Evolutionary conservation across 163 green algal genomes (phyloP), one percentile per base, ranked within the genome.

Genomic region (Prototheca cutis): DNA sequence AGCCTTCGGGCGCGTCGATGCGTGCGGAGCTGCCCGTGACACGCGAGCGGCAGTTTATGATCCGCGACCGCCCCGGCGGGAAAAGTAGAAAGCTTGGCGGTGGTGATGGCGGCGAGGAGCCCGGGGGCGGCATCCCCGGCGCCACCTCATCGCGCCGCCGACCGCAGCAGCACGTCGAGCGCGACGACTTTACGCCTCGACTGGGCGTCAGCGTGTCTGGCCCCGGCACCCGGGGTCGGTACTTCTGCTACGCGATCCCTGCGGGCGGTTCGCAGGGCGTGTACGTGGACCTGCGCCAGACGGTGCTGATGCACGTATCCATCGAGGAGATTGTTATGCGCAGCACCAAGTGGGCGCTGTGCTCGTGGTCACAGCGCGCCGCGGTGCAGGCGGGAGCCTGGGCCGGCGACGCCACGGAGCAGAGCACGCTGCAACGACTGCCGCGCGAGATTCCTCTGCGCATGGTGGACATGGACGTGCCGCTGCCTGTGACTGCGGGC

Each of bases 261-360:
- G 52, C 67, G 1, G 71, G 71, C 3, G 47, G n/a, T n/a, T 59
- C 49, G 18, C 47, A 76, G 66, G 34, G 49, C 47, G 53, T 77
- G 28, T 80, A 83, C 51, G 53, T 76, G 51, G 62, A 83, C 72
- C 66, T 88, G 66, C 49, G 56, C 10, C 67, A 77, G 52, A 75
- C 82, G 24, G 68, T 84, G 33, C 65, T 85, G 48, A 40, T 85
- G 30, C 72, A 84, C 48, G 57, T 81, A 13, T 66, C 64, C 0
- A 72, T 87, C 32, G 80, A 80, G 28, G 66, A 80, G 32, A 76
- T 87, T 31, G 64, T 67, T 17, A 66, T 87, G 61, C 52, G 67
- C 1, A 71, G 63, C 40, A 65, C 56, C 8, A 72, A 77, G 45
- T 89, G 75, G 61, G 63, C 64, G 25, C 61, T 79, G 4, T 40